Evolutionary conservation across 257 asterid genomes (phyloP), one percentile per base, ranked within the genome.

Genomic region (Orobanche coerulescens): DNA sequence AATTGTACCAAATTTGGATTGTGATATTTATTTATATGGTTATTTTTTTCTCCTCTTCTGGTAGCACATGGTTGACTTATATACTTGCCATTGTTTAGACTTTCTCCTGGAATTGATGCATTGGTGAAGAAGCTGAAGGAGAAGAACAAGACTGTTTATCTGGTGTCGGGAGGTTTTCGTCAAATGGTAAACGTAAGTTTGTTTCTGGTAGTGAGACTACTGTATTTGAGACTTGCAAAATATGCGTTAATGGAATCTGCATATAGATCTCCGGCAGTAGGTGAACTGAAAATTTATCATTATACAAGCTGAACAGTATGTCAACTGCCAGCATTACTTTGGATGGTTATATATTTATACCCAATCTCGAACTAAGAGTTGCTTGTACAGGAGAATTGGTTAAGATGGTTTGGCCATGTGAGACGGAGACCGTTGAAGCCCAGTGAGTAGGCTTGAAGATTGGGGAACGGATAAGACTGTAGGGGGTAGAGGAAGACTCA

Each of bases 141-240:
- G 60, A 77, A 81, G 26, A 72, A 69, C 61, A 83, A 48, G 54
- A 74, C 57, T 44, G 95, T 90, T 48, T 90, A 83, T 82, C 79
- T 90, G 34, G 79, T 90, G 42, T 90, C 97, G 19, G 94, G 96
- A 54, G 96, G 97, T 16, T 90, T 87, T 51, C 97, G 96, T 60
- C 96, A 90, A 75, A 87, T 87, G 96, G 85, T 87, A 78, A 87
- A 85, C 55, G 96, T 90, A 77, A 64, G 81, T n/a, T n/a, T n/a
- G n/a, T n/a, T n/a, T n/a, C n/a, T n/a, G n/a, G n/a, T n/a, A n/a
- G n/a, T n/a, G n/a, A n/a, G n/a, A n/a, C n/a, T n/a, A n/a, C n/a
- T n/a, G n/a, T n/a, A n/a, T n/a, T n/a, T n/a, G n/a, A n/a, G n/a
- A n/a, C n/a, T n/a, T n/a, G n/a, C n/a, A n/a, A n/a, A n/a, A 33